phyloP scores from a whole-genome alignment of 2,329 filamentous ascomycete genomes.

The Claviceps arundinis region DNA sequence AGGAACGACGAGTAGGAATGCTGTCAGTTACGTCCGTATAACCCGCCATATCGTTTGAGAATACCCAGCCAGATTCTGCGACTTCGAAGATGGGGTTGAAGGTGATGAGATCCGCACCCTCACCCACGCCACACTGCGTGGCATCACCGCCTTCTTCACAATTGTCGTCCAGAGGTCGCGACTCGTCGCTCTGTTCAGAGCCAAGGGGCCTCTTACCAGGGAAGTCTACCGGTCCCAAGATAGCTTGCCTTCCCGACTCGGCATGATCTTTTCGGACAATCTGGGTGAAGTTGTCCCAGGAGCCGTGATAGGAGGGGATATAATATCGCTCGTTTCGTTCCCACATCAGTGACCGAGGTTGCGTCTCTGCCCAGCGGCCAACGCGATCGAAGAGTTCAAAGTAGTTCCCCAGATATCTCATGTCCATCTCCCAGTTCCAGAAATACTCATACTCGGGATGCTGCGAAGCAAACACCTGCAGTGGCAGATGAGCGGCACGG shows the following conservation, averaged over 20 bases:
- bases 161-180: slow-evolving; percentile 35
- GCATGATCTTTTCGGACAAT: slow-evolving; percentile 50
- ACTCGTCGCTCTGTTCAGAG: slow-evolving; percentile 38
- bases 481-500: slow-evolving; percentile 47
- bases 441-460: slow-evolving; percentile 54
- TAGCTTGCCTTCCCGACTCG: slow-evolving; percentile 33
- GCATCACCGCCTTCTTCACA: slow-evolving; percentile 40
- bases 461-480: slow-evolving; percentile 50
- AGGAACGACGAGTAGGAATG: slow-evolving; percentile 47
- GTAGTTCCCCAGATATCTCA: slow-evolving; percentile 50
- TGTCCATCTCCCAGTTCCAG: slow-evolving; percentile 62
- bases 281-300: slow-evolving; percentile 58
- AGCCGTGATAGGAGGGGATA: slow-evolving; percentile 54
- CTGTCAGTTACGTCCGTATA: slow-evolving; percentile 39
- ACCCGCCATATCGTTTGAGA: slow-evolving; percentile 56
- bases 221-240: slow-evolving; percentile 56
- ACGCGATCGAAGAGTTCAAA: slow-evolving; percentile 63
- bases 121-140: slow-evolving; percentile 50
- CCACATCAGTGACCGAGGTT: slow-evolving; percentile 63
- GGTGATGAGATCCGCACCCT: slow-evolving; percentile 63
- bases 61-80: slow-evolving; percentile 58
- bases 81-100: slow-evolving; percentile 67
- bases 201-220: slow-evolving; percentile 32
- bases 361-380: slow-evolving; percentile 50
- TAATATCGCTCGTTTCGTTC: slow-evolving; percentile 68